These are phyloP conservation scores for Candida tallmaniae DNA, from an alignment of 805 yeast species.

Conservation along the genomic window DNA sequence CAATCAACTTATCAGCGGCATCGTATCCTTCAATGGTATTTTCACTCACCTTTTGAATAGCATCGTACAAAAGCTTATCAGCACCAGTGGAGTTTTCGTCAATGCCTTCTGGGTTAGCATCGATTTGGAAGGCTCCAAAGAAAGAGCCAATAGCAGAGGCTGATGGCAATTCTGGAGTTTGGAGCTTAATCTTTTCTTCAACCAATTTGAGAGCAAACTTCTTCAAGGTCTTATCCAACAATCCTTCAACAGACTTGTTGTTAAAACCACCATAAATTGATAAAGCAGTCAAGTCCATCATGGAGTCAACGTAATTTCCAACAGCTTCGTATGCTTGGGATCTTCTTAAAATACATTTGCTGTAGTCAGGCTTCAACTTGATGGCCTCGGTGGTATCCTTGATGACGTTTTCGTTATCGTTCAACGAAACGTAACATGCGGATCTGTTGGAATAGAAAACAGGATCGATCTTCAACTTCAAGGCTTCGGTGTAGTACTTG, in stretches of 20 bases:
- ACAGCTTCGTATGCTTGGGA: conserved; percentile 86
- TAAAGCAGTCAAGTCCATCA: conserved; percentile 86
- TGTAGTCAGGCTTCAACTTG: conserved; percentile 80
- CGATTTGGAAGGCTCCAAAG: conserved; percentile 76
- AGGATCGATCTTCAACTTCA: conserved; percentile 73
- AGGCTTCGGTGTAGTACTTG: conserved; percentile 72
- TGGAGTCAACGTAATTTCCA: conserved; percentile 75
- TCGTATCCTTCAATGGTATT: conserved; percentile 58
- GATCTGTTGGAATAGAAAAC: conserved; percentile 93
- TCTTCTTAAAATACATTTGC: conserved; percentile 89
- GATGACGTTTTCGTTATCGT: conserved; percentile 77
- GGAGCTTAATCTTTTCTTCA: conserved; percentile 50
- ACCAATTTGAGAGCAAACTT: conserved; percentile 73
- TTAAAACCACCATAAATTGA: conserved; percentile 81
- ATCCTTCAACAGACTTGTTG: conserved; percentile 70
- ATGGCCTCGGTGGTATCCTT: conserved; percentile 86
- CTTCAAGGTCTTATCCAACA: conserved; percentile 82
- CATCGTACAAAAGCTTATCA: conserved; percentile 61
- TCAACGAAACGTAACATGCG: conserved; percentile 85
- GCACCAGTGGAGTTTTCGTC: conserved; percentile 54
- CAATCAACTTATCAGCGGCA: conserved; percentile 53
- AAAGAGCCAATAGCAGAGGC: conserved; percentile 81
- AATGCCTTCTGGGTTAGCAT: conserved; percentile 45
- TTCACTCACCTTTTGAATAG: conserved; percentile 49
- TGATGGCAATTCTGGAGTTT: conserved; percentile 64